These are phyloP conservation scores for Candida pseudofarinosa DNA, from an alignment of 805 yeast genomes.

Conservation along the genomic window DNA sequence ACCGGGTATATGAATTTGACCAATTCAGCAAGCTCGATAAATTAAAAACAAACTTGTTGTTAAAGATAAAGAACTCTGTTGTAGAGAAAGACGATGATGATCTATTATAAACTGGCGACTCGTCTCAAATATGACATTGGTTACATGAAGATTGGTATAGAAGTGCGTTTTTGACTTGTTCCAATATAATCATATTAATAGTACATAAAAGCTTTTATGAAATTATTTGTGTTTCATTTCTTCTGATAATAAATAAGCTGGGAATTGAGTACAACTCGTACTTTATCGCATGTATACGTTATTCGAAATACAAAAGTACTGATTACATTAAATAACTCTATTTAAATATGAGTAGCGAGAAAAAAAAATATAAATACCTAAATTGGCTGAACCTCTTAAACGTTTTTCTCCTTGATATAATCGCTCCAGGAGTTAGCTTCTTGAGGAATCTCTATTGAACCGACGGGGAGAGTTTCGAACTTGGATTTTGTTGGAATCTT, in stretches of 20 bases:
- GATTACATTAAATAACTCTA: not conserved
- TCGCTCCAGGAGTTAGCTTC: slow-evolving; percentile 98
- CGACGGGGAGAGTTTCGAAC: slow-evolving; percentile 38
- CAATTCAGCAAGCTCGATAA: slow-evolving; percentile 85
- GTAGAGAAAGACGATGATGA: slow-evolving; percentile 70
- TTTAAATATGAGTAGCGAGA: not conserved
- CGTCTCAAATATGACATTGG: too few relatives aligned
- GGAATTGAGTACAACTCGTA: not conserved
- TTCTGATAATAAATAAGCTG: not conserved
- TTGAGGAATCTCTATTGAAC: slow-evolving; percentile 57
- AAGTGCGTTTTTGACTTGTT: too few relatives aligned
- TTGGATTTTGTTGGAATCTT: slow-evolving; percentile 57
- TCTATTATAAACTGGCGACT: slow-evolving; percentile 21
- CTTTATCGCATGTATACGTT: not conserved
- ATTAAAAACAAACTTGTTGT: slow-evolving; percentile 80
- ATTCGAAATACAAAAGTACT: not conserved
- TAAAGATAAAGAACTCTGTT: slow-evolving; percentile 74
- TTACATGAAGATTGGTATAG: too few relatives aligned
- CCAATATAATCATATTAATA: too few relatives aligned
- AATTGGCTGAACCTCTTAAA: slow-evolving; percentile 29
- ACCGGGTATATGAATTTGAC: slow-evolving; percentile 76
- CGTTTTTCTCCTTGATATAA: slow-evolving; percentile 90
- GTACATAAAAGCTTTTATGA: not conserved
- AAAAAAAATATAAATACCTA: not conserved
- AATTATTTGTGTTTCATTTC: not conserved